phyloP scores from a whole-genome alignment of 2,329 filamentous ascomycete species.

The Xylaria sp. region DNA sequence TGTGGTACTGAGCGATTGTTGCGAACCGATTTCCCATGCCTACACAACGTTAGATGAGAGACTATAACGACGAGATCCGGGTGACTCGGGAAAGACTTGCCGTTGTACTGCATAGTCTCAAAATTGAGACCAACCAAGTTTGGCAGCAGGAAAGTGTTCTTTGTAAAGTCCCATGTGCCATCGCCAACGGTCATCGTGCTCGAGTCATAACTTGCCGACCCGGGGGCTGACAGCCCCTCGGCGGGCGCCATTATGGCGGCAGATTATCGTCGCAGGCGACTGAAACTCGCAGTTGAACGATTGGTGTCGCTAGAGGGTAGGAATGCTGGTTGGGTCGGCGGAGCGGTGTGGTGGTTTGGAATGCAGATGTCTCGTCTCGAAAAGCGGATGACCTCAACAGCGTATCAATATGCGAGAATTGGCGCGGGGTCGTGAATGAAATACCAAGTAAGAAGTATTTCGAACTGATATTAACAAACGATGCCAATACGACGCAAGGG shows the following conservation, averaged over 20 bases:
- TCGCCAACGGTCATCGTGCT: constrained; percentile 79
- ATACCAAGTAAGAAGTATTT: not conserved
- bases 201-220: constrained; percentile 74
- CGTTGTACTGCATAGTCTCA: constrained; percentile 84
- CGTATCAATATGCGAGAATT: constrained; percentile 9
- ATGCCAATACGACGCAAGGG: not conserved
- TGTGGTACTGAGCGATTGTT: constrained; percentile 71
- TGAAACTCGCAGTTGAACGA: constrained; percentile 10
- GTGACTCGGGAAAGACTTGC: constrained; percentile 50
- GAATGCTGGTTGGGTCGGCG: constrained; percentile 26
- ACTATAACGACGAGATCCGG: not conserved
- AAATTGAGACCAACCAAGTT: constrained; percentile 79
- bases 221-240: constrained; percentile 68
- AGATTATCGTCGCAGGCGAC: constrained; percentile 27
- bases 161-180: constrained; percentile 80
- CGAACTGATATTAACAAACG: not conserved
- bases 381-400: not conserved
- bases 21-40: constrained; percentile 85
- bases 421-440: constrained; percentile 15
- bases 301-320: constrained; percentile 12
- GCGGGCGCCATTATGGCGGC: constrained; percentile 65
- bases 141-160: constrained; percentile 78
- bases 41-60: constrained; percentile 41
- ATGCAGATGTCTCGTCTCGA: constrained; percentile 24
- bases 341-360: constrained; percentile 21